Percentiles rank a stretch among this genome's conserved stretches.
phyloP scores from a whole-genome alignment of 140 eudicot genomes.

The Senecio squalidus region DNA sequence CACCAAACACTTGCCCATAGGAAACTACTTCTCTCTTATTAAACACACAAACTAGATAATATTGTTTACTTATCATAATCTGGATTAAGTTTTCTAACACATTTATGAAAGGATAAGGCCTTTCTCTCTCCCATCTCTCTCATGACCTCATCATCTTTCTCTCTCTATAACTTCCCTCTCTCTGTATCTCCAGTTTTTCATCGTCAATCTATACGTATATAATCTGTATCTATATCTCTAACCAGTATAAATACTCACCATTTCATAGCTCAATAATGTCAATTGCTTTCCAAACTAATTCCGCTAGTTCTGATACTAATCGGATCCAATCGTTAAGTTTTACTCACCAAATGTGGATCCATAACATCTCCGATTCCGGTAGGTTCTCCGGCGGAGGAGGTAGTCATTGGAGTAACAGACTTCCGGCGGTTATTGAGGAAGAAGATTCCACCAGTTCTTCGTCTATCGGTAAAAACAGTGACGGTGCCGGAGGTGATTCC shows the following conservation, averaged over 20 bases:
- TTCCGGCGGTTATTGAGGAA: slow-evolving; percentile 26
- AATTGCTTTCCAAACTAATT: slow-evolving; percentile 40
- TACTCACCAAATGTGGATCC: slow-evolving; percentile 25
- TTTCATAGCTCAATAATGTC: slow-evolving; percentile 34
- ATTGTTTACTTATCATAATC: slow-evolving; percentile 3
- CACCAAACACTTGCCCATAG: too few relatives aligned
- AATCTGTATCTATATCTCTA: slow-evolving; percentile 10
- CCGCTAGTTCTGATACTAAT: slow-evolving; percentile 12
- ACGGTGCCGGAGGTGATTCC: slow-evolving; percentile 32
- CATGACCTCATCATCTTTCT: slow-evolving; percentile 28
- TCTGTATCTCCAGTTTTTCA: slow-evolving; percentile 18
- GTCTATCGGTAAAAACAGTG: slow-evolving; percentile 67
- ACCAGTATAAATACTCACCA: neutral
- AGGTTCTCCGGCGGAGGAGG: slow-evolving; percentile 32
- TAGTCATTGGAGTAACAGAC: slow-evolving; percentile 15
- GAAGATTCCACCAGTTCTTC: slow-evolving; percentile 36
- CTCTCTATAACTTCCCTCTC: slow-evolving; percentile 12
- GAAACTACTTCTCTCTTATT: too few relatives aligned
- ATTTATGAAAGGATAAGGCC: slow-evolving; percentile 34
- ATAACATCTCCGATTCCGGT: slow-evolving; percentile 18
- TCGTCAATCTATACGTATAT: neutral
- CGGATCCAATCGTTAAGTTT: slow-evolving; percentile 37
- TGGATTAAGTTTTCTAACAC: neutral
- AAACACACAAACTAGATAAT: neutral
- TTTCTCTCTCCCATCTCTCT: slow-evolving; percentile 14